Evolutionary conservation across 2,329 filamentous ascomycete genomes (phyloP).

Genomic region (Apiospora saccharicola): DNA sequence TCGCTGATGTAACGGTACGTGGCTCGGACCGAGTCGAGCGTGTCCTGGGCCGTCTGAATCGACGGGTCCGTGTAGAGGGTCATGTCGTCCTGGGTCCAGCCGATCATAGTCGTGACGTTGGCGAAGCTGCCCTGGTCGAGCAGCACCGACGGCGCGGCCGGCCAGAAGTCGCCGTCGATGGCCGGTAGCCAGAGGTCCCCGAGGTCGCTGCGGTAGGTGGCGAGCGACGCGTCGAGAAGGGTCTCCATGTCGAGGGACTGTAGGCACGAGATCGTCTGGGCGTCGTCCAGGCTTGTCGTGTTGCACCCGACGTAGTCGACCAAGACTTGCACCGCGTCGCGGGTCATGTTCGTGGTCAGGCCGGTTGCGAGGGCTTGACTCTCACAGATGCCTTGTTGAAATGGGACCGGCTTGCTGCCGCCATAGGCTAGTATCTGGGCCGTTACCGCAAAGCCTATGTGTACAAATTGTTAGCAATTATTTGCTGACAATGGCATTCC

Average conservation of each 20-base stretch:
- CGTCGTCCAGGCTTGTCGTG: slow-evolving; percentile 47
- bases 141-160: slow-evolving; percentile 50
- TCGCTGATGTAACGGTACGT: slow-evolving; percentile 48
- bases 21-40: slow-evolving; percentile 46
- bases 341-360: slow-evolving; percentile 55
- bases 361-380: slow-evolving; percentile 60
- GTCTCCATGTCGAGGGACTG: slow-evolving; percentile 50
- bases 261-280: slow-evolving; percentile 55
- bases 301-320: slow-evolving; percentile 53
- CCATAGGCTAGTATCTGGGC: slow-evolving; percentile 59
- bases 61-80: slow-evolving; percentile 50
- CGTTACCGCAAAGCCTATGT: slow-evolving; percentile 49
- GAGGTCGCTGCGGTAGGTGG: slow-evolving; percentile 51
- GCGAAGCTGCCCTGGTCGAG: slow-evolving; percentile 50
- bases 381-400: slow-evolving; percentile 54
- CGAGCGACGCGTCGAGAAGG: slow-evolving; percentile 52
- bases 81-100: slow-evolving; percentile 55
- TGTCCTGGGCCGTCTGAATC: slow-evolving; percentile 50
- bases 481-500: neutral
- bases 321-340: slow-evolving; percentile 53
- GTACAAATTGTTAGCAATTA: neutral
- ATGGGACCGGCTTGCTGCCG: slow-evolving; percentile 50
- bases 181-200: slow-evolving; percentile 60
- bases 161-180: slow-evolving; percentile 59
- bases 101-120: slow-evolving; percentile 50